Evolutionary conservation across 306 rosid species (phyloP), one percentile per base, ranked within the genome.

Genomic region (Sindora glabra): DNA sequence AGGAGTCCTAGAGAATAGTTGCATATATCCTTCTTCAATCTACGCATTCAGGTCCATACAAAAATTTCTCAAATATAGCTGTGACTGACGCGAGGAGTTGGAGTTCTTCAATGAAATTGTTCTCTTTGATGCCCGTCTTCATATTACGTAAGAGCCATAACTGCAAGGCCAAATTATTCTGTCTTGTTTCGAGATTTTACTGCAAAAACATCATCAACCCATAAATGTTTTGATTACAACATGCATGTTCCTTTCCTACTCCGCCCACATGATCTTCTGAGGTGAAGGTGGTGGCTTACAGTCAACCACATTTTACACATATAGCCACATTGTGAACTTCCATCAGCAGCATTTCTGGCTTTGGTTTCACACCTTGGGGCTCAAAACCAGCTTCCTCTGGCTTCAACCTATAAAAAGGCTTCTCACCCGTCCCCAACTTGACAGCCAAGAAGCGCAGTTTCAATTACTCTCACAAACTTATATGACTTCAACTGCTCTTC

Each of bases 211-310:
- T 23, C 2, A 6, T 10, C 3, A 23, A 17, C 6, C 42, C 40
- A 26, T 70, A 51, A 34, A 44, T 71, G 48, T 36, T 33, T 21
- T 36, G 32, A 38, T 24, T 56, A 51, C 0, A 21, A 34, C 26
- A 7, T 5, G 26, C 24, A 40, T 32, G 13, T 17, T 38, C 34
- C 36, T 33, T 8, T 17, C 30, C 32, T 65, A n/a, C n/a, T n/a
- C 18, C 68, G 3, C 58, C 25, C 47, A 56, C 26, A 42, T 27
- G 34, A 5, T 56, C 30, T 55, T 19, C 46, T 27, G 18, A 22
- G 6, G 61, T 41, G 36, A 15, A 52, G 73, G 23, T 44, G 49
- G 74, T 76, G 82, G 77, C 42, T 33, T 48, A 52, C 41, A 57
- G 2, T 6, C 17, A 47, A 66, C 67, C 82, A 56, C 82, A 76